phyloP scores from a whole-genome alignment of 2,329 filamentous ascomycete species.

The Fragosphaeria purpurea region DNA sequence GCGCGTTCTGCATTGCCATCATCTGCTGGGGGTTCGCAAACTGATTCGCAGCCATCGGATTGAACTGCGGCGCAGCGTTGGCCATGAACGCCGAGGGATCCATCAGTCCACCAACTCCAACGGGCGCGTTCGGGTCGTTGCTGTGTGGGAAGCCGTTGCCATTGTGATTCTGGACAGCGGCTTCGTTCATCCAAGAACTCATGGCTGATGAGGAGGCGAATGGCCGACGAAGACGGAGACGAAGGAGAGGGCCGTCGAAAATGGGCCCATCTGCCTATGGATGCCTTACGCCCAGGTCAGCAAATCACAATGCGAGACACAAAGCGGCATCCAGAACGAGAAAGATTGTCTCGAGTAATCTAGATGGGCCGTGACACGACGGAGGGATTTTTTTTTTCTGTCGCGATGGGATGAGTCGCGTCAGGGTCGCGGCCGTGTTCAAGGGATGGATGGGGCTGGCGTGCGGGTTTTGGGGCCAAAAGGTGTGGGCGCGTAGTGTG shows the following conservation, averaged over 20 bases:
- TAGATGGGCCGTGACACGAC: constrained; percentile 37
- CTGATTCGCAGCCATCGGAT: constrained; percentile 39
- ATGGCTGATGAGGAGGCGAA: constrained; percentile 33
- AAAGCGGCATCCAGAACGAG: constrained; percentile 29
- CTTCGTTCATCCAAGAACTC: constrained; percentile 65
- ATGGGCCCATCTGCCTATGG: constrained; percentile 32
- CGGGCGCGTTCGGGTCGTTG: constrained; percentile 45
- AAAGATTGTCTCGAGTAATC: constrained; percentile 26
- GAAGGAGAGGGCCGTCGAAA: constrained; percentile 1
- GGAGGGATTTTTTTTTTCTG: constrained; percentile 20
- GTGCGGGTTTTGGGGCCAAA: constrained; percentile 13
- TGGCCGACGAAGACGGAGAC: background rate
- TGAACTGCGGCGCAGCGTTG: constrained; percentile 50
- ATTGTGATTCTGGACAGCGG: constrained; percentile 59
- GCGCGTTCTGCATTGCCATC: constrained; percentile 51
- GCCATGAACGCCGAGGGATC: constrained; percentile 56
- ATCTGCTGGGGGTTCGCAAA: constrained; percentile 49
- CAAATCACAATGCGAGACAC: constrained; percentile 24
- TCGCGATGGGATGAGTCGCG: constrained; percentile 30
- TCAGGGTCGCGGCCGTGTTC: constrained; percentile 30
- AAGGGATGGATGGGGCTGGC: constrained; percentile 21
- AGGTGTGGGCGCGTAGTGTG: constrained; percentile 8
- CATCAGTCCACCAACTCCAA: constrained; percentile 47
- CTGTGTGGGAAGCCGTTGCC: constrained; percentile 58
- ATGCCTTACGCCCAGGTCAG: constrained; percentile 34